Percentiles rank a stretch among this genome's conserved stretches.
These are phyloP conservation scores for Talaromyces rugulosus DNA, from an alignment of 2,329 filamentous ascomycete genomes.

Conservation along the genomic window DNA sequence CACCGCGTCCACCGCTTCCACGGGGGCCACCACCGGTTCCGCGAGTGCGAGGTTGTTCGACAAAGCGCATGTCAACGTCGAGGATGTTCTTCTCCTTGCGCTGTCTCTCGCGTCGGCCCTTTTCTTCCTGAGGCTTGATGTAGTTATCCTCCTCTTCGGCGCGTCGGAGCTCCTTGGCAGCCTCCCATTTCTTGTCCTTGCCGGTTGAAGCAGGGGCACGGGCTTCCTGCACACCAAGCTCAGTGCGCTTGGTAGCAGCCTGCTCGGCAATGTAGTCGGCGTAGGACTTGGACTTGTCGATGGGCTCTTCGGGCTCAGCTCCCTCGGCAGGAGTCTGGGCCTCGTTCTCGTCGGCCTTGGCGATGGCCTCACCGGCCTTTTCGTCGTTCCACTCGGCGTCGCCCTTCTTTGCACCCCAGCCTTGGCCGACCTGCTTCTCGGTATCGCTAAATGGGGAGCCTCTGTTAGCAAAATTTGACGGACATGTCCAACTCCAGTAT, in stretches of 20 bases:
- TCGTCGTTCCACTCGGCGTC: slow-evolving; percentile 85
- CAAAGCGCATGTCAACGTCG: slow-evolving; percentile 80
- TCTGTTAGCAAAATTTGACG: background rate
- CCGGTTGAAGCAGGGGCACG: slow-evolving; percentile 91
- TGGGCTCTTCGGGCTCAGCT: slow-evolving; percentile 43
- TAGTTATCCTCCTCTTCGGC: slow-evolving; percentile 63
- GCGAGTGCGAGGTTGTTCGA: slow-evolving; percentile 61
- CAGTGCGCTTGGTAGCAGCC: slow-evolving; percentile 70
- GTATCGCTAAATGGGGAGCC: slow-evolving; percentile 30
- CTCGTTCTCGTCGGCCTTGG: slow-evolving; percentile 77
- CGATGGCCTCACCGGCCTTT: slow-evolving; percentile 84
- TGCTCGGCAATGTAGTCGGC: slow-evolving; percentile 77
- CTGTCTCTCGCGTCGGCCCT: slow-evolving; percentile 78
- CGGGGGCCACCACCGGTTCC: slow-evolving; percentile 41
- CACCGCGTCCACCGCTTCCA: slow-evolving; percentile 48
- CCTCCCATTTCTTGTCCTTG: slow-evolving; percentile 93
- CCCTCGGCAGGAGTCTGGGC: slow-evolving; percentile 48
- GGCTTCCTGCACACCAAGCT: slow-evolving; percentile 61
- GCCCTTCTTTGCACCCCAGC: slow-evolving; percentile 82
- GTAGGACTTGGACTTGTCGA: slow-evolving; percentile 89
- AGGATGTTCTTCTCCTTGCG: slow-evolving; percentile 87
- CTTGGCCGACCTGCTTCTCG: slow-evolving; percentile 61
- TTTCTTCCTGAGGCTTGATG: slow-evolving; percentile 69
- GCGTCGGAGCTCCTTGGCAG: slow-evolving; percentile 64
- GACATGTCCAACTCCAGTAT: background rate